phyloP scores from a whole-genome alignment of 176 grass and related monocot genomes.

The Chloris gayana region DNA sequence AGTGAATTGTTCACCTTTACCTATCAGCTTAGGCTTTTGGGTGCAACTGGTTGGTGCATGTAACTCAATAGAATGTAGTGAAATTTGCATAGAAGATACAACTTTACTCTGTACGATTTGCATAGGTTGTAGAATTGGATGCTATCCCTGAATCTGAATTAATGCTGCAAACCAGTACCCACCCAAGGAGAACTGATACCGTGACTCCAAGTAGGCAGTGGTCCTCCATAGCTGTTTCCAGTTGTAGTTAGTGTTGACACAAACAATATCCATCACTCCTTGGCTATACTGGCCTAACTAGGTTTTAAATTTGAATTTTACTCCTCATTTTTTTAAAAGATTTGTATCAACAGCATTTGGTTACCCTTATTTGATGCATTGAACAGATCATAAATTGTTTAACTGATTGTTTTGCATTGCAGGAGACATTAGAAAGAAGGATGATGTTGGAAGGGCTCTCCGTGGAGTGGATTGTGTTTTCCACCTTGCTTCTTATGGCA shows the following conservation, averaged over 20 bases:
- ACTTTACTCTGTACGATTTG: not conserved
- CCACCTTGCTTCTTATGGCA: conserved; percentile 91
- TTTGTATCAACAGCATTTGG: not conserved
- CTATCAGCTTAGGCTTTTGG: no score
- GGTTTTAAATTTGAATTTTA: not conserved
- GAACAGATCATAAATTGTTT: not conserved
- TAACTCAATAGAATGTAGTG: not conserved
- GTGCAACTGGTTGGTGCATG: no score
- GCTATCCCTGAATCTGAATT: not conserved
- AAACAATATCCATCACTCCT: not conserved
- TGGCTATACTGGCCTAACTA: not conserved
- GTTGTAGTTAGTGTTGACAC: not conserved
- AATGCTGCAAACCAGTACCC: not conserved
- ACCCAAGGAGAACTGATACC: not conserved
- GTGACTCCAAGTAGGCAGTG: not conserved
- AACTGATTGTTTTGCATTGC: not conserved
- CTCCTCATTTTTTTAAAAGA: not conserved
- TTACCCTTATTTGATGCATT: not conserved
- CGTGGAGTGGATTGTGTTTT: conserved; percentile 65
- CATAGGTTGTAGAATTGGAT: not conserved
- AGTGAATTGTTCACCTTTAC: no score
- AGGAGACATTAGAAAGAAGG: conserved; percentile 74
- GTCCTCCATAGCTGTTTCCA: not conserved
- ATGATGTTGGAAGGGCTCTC: conserved; percentile 63
- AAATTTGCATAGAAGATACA: not conserved